phyloP scores from a whole-genome alignment of 106 monocot genomes.

The Vanilla planifolia region DNA sequence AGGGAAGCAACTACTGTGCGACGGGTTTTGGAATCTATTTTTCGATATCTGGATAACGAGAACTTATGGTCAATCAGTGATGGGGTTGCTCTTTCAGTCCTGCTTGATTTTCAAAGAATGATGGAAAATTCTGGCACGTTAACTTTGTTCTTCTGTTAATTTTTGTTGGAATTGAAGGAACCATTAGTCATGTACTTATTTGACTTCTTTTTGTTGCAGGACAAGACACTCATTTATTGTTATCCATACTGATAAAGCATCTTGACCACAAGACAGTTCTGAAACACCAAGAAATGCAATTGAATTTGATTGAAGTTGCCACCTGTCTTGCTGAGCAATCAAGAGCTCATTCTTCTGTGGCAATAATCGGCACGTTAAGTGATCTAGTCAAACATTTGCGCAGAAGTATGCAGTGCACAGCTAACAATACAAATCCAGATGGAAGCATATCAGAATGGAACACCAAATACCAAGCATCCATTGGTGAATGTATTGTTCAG shows the following conservation, averaged over 20 bases:
- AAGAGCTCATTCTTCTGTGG: slow-evolving; percentile 46
- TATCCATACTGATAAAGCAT: slow-evolving; percentile 83
- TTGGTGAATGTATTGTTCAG: slow-evolving; percentile 77
- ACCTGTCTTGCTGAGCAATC: slow-evolving; percentile 51
- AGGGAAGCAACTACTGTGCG: slow-evolving; percentile 86
- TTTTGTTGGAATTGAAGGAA: slow-evolving; percentile 1
- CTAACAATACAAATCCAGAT: slow-evolving; percentile 14
- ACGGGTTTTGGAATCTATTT: slow-evolving; percentile 70
- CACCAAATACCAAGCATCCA: slow-evolving; percentile 37
- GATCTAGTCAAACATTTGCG: slow-evolving; percentile 76
- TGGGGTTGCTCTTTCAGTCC: slow-evolving; percentile 61
- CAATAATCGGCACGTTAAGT: slow-evolving; percentile 57
- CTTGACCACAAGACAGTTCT: slow-evolving; percentile 72
- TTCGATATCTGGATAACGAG: slow-evolving; percentile 76
- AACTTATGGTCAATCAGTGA: slow-evolving; percentile 59
- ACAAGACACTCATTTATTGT: slow-evolving; percentile 61
- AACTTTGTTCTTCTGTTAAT: not conserved
- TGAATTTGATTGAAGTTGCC: slow-evolving; percentile 66
- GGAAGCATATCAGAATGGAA: slow-evolving; percentile 50
- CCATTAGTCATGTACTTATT: not conserved
- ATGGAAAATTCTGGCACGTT: slow-evolving; percentile 75
- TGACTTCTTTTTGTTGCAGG: slow-evolving; percentile 32
- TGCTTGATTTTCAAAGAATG: slow-evolving; percentile 58
- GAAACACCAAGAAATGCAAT: slow-evolving; percentile 66
- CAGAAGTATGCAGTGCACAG: slow-evolving; percentile 51